These are phyloP conservation scores for Monilinia polystroma DNA, from an alignment of 2,329 filamentous ascomycete genomes.

Conservation along the genomic window DNA sequence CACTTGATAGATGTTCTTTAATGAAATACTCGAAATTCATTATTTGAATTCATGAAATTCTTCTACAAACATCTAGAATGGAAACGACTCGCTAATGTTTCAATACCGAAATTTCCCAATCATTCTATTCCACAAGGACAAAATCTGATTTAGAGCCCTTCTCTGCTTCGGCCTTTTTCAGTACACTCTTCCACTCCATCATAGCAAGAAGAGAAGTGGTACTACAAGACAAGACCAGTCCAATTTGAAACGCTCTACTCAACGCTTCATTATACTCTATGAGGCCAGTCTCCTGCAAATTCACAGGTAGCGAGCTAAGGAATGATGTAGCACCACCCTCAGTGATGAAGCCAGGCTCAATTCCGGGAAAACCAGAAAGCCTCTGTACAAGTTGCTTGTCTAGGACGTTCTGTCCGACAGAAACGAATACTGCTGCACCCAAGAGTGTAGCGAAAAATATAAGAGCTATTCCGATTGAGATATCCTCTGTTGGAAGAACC, in stretches of 20 bases:
- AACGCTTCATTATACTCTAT: conserved; percentile 61
- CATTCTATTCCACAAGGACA: not conserved
- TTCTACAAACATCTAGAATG: not conserved
- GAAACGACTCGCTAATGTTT: not conserved
- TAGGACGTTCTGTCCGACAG: conserved; percentile 21
- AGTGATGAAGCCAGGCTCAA: conserved; percentile 11
- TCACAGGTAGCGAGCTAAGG: conserved; percentile 44
- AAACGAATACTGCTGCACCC: conserved; percentile 18
- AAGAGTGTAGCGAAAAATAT: conserved; percentile 23
- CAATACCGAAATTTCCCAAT: not conserved
- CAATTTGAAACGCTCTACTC: conserved; percentile 59
- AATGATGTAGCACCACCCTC: conserved; percentile 39
- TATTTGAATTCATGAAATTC: not conserved
- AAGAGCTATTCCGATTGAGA: conserved; percentile 46
- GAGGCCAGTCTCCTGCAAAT: conserved; percentile 48
- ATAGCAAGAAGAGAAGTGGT: conserved; percentile 54
- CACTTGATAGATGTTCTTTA: no score
- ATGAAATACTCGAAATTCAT: not conserved
- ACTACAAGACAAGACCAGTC: conserved; percentile 53
- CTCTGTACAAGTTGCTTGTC: conserved; percentile 49
- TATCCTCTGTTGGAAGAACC: conserved; percentile 50
- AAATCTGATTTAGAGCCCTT: not conserved
- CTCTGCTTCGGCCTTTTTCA: not conserved
- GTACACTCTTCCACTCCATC: conserved; percentile 56
- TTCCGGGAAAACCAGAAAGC: conserved; percentile 25